A percentile compares a stretch with the other conserved stretches of the same genome.
phyloP scores from a whole-genome alignment of 352 stramenopile species.

The Ophiocytium majus region DNA sequence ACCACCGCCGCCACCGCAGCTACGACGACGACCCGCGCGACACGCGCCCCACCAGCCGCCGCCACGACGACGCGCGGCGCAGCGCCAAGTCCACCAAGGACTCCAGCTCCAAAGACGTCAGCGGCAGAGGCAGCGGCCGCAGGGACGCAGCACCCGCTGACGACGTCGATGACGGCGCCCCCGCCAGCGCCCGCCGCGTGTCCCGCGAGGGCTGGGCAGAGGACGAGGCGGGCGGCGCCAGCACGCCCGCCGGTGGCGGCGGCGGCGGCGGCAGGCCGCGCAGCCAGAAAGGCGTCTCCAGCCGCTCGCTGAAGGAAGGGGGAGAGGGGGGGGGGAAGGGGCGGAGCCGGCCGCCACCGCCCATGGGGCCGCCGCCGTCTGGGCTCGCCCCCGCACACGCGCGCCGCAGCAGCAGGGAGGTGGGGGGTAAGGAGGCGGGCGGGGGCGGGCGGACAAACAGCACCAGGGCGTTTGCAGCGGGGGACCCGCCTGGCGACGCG shows the following conservation, averaged over 20 bases:
- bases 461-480: no score
- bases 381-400: neutral
- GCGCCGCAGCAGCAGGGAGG: neutral
- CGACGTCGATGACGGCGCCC: neutral
- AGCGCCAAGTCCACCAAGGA: neutral
- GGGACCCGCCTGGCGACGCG: no score
- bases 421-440: neutral
- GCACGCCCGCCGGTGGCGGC: no score
- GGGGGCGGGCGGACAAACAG: no score
- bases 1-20: no score
- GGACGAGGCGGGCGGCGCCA: neutral
- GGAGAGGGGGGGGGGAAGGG: neutral
- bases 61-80: no score
- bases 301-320: neutral
- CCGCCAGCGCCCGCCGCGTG: neutral
- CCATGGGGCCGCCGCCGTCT: neutral
- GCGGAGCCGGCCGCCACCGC: neutral
- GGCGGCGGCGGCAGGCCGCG: neutral
- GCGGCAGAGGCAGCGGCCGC: neutral
- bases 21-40: neutral
- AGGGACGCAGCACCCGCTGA: neutral
- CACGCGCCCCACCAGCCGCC: no score
- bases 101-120: neutral
- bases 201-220: conserved; percentile 7
- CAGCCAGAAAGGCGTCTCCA: no score